A percentile compares a stretch with the other conserved stretches of the same genome.
Evolutionary conservation across 1,284 basidiomycete genomes (phyloP).

Genomic region (Naganishia sp.): DNA sequence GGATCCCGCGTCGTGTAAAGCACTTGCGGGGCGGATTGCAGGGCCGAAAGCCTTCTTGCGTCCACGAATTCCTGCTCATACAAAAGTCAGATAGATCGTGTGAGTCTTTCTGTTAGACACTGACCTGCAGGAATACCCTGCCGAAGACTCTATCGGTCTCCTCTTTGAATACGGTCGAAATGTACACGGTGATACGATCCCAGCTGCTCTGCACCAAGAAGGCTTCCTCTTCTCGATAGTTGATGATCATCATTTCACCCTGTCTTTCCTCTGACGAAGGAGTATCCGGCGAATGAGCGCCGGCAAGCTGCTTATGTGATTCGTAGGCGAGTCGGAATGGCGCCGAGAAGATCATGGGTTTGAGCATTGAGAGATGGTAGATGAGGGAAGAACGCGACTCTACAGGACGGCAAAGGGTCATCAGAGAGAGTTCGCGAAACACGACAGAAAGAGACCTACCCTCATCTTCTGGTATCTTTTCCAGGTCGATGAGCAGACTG

Average conservation of each 20-base stretch:
- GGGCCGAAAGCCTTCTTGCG: constrained; percentile 78
- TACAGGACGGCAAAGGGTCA: constrained; percentile 47
- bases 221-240: constrained; percentile 95
- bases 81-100: neutral
- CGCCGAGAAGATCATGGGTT: constrained; percentile 91
- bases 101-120: constrained; percentile 35
- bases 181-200: constrained; percentile 97
- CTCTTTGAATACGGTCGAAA: constrained; percentile 94
- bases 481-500: constrained; percentile 82
- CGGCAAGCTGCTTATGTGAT: constrained; percentile 81
- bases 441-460: constrained; percentile 63
- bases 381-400: constrained; percentile 79
- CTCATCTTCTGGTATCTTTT: constrained; percentile 72
- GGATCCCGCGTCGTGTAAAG: constrained; percentile 95
- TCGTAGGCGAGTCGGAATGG: constrained; percentile 90
- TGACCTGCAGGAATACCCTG: constrained; percentile 92
- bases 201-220: constrained; percentile 91
- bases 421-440: constrained; percentile 25
- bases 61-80: constrained; percentile 91
- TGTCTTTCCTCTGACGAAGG: constrained; percentile 55
- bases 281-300: constrained; percentile 54
- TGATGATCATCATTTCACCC: constrained; percentile 86
- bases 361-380: constrained; percentile 79
- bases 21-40: constrained; percentile 97
- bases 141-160: constrained; percentile 97